Conservation (phyloP, 129 eudicot genomes). For the Flaveria trinervia region DNA sequence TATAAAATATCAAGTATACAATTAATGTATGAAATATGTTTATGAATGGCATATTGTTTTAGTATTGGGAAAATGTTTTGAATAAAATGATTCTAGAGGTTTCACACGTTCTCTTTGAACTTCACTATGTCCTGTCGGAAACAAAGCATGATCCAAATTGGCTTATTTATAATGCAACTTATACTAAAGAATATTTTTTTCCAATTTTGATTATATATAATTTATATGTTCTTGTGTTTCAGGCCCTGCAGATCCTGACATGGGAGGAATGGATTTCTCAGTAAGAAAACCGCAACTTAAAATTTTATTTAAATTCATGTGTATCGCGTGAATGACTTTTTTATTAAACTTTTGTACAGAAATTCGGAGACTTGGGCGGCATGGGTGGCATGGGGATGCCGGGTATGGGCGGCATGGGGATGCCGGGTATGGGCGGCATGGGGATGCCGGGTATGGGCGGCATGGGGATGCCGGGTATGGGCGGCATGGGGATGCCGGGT, state of each 20-base stretch:
- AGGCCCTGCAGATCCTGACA: constrained; percentile 57
- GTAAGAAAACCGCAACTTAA: constrained; percentile 37
- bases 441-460: constrained; percentile 52
- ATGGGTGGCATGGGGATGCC: constrained; percentile 48
- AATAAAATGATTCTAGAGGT: too few species aligned
- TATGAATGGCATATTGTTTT: too few species aligned
- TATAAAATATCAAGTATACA: too few species aligned
- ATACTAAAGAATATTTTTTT: not conserved
- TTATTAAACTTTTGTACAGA: constrained; percentile 31
- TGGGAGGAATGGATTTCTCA: constrained; percentile 91
- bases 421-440: constrained; percentile 39
- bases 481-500: constrained; percentile 39
- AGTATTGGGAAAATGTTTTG: too few species aligned
- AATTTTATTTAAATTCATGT: not conserved
- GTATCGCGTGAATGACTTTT: not conserved
- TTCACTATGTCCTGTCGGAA: not conserved
- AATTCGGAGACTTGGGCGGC: constrained; percentile 59
- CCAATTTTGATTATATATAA: not conserved
- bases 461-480: too few species aligned
- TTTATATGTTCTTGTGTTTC: not conserved
- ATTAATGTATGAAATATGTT: too few species aligned
- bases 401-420: constrained; percentile 40
- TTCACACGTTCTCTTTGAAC: not conserved
- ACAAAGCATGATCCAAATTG: not conserved
- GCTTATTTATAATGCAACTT: not conserved